Base-by-base conservation (phyloP, 2,329 filamentous ascomycete species). In the Phyllosticta citribraziliensis region DNA sequence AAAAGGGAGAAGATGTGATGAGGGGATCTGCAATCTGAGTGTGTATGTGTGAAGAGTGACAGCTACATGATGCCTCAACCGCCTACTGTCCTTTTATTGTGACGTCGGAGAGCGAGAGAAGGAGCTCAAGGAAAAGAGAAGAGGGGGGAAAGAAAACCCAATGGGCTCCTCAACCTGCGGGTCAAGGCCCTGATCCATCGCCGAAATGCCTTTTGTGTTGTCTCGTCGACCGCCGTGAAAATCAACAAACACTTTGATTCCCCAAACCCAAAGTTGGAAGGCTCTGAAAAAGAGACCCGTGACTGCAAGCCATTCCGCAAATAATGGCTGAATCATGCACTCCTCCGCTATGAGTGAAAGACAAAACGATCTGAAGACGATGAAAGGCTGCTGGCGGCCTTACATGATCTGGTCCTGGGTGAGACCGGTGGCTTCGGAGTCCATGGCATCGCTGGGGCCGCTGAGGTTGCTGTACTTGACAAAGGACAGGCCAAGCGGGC, bases 321-420 rank as follows among this genome's bases (percentile, higher is more conserved):
- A 47, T 47, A 12, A 47, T 47, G 40, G 40, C 40, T 47, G 40
- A 47, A 47, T 47, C 40, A 47, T 47, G 40, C 40, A 47, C 40
- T 47, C 40, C 40, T 47, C 40, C 40, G 40, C 40, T 47, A 47
- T 47, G 40, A 47, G 40, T 47, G 40, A 47, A 47, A 47, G 40
- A 47, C 40, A 47, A 47, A 47, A 47, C 40, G 17, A 47, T 47
- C 40, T 14, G 40, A 47, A n/a, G 14, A 47, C 17, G 14, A 47
- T n/a, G 40, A 12, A 47, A 47, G 40, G 40, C 40, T n/a, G 40
- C 8, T 47, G 40, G 12, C 40, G n/a, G 40, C 40, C 65, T 78
- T 78, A 97, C 92, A 97, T 96, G 77, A 97, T 97, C 80, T 97
- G 92, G 72, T 97, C 93, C 76, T 97, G 94, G n/a, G 91, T 96